A percentile compares a stretch with the other conserved stretches of the same genome.
Conservation (phyloP, 2,329 filamentous ascomycete species). For the Aspergillus sclerotialis region DNA sequence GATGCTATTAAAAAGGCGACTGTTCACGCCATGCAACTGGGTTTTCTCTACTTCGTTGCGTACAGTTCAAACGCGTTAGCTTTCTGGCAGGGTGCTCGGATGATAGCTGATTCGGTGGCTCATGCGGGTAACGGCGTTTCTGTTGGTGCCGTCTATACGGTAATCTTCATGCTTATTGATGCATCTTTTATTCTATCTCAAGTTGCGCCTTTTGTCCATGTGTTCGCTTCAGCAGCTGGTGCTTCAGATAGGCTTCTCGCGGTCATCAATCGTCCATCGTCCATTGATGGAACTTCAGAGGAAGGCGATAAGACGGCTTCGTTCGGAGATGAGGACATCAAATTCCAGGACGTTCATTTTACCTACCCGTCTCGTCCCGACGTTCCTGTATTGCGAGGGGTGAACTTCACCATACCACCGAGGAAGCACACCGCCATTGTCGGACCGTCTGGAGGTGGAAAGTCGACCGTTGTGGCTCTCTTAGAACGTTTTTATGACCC, state of each 20-base stretch:
- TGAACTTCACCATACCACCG: conserved; percentile 26
- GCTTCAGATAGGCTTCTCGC: conserved; percentile 52
- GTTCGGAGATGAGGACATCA: conserved; percentile 18
- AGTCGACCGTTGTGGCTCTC: conserved; percentile 40
- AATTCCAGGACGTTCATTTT: conserved; percentile 29
- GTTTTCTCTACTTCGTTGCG: conserved; percentile 59
- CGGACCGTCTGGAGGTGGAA: conserved; percentile 47
- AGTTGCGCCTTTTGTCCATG: conserved; percentile 34
- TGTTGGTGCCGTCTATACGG: conserved; percentile 30
- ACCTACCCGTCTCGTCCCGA: conserved; percentile 31
- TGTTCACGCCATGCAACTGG: conserved; percentile 51
- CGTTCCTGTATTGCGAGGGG: conserved; percentile 24
- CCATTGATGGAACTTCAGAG: conserved; percentile 37
- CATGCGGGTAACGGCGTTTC: conserved; percentile 13
- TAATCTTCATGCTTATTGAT: conserved; percentile 33
- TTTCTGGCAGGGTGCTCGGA: conserved; percentile 59
- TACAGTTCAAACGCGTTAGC: conserved; percentile 60
- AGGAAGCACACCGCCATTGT: conserved; percentile 39
- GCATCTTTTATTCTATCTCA: conserved; percentile 32
- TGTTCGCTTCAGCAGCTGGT: conserved; percentile 43
- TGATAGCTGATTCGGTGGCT: conserved; percentile 37
- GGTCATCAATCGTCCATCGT: conserved; percentile 48
- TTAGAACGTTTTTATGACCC: conserved; percentile 34
- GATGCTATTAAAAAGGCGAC: conserved; percentile 53
- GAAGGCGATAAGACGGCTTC: conserved; percentile 16